Evolutionary conservation across 2,329 filamentous ascomycete species (phyloP), one percentile per base, ranked within the genome.

Genomic region (Teratosphaeria nubilosa): DNA sequence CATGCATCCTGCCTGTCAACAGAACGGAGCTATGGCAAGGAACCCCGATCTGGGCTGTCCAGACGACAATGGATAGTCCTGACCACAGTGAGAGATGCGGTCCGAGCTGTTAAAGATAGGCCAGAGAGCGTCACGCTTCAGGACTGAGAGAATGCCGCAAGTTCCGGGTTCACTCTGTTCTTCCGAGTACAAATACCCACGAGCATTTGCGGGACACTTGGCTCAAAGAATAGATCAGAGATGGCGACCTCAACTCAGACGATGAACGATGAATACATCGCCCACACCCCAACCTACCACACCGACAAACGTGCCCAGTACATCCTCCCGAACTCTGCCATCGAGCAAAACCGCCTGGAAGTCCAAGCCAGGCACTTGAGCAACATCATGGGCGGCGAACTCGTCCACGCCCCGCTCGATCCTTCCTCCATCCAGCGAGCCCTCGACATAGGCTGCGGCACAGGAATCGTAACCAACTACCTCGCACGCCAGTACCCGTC

Each of bases 361-460:
- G 52, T 31, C 25, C 65, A 66, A 58, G 62, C 64, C 16, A 30
- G 25, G 11, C 57, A 61, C 31, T 53, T 67, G 0, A 56, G 53
- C 16, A 57, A 56, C 5, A 63, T 67, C 56, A 66, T 66, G 65
- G 55, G 58, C 54, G 53, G 59, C 53, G 27, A 60, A 13, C 60
- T 64, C 53, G 60, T 64, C 53, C 65, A 68, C 57, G 56, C 62
- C 3, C 63, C 64, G 9, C 25, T 66, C 13, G 30, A 58, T 16
- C 25, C 48, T 52, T 2, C 51, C 48, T n/a, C 27, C 32, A 14
- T 60, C 27, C 51, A 41, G 20, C n/a, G 51, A 24, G 25, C 57
- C 50, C 52, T 65, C 13, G 63, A 65, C 51, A 45, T 65, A n/a
- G 62, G 63, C 54, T 61, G 58, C 24, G 76, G 76, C 13, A 64